A percentile compares a stretch with the other conserved stretches of the same genome.
Conservation (phyloP, 805 yeast genomes). For the Wickerhamiella qilinensis region DNA sequence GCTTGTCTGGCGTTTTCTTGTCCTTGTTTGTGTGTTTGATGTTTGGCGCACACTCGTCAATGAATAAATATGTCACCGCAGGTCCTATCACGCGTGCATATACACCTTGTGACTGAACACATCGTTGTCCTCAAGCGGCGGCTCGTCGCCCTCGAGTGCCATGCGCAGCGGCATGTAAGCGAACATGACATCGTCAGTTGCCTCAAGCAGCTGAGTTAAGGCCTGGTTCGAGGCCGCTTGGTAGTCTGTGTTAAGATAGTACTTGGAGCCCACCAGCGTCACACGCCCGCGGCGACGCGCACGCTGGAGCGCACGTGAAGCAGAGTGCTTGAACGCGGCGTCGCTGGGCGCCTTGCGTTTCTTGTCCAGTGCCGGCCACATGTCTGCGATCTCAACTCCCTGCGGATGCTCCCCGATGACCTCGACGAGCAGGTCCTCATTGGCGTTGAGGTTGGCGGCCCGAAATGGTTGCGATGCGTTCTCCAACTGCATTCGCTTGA, state of each 20-base stretch:
- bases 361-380: constrained; percentile 13
- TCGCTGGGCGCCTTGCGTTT: constrained; percentile 18
- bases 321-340: constrained; percentile 21
- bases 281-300: constrained; percentile 23
- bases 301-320: constrained; percentile 24
- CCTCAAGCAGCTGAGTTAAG: constrained; percentile 19
- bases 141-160: constrained; percentile 18
- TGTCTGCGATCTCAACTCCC: constrained; percentile 12
- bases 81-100: background rate
- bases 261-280: constrained; percentile 17
- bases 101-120: constrained; percentile 23
- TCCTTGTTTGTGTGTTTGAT: too few relatives aligned
- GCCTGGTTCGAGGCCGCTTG: constrained; percentile 21
- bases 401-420: constrained; percentile 17
- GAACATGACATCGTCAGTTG: constrained; percentile 24
- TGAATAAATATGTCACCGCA: background rate
- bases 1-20: too few relatives aligned
- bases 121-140: constrained; percentile 21
- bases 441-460: constrained; percentile 7
- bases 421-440: constrained; percentile 21
- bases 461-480: constrained; percentile 11
- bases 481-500: constrained; percentile 21
- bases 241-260: constrained; percentile 18
- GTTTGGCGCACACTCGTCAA: too few relatives aligned
- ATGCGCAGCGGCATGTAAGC: constrained; percentile 22